phyloP scores from a whole-genome alignment of 192 early-diverging fungal species.

The Kappamyces sp. region DNA sequence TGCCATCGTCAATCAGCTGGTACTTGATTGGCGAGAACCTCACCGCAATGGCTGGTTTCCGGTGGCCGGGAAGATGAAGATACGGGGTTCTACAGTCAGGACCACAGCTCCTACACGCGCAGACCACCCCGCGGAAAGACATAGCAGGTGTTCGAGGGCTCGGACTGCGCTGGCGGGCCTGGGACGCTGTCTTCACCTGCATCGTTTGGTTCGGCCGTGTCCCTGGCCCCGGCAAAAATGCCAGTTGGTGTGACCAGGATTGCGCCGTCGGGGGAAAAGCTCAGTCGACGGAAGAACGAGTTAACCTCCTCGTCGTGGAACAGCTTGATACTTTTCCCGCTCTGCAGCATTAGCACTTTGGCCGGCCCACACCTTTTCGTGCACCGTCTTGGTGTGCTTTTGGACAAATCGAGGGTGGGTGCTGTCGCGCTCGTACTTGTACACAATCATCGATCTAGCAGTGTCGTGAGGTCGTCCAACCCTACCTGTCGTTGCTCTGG shows the following conservation, averaged over 20 bases:
- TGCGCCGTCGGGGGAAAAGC: slow-evolving; percentile 83
- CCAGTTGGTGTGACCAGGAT: slow-evolving; percentile 79
- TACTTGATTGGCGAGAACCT: slow-evolving; percentile 62
- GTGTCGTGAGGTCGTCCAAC: neutral
- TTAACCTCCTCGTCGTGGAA: slow-evolving; percentile 74
- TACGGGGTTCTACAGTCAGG: slow-evolving; percentile 50
- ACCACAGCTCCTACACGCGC: slow-evolving; percentile 3
- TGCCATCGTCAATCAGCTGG: slow-evolving; percentile 20
- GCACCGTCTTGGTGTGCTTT: neutral
- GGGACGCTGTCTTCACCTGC: neutral
- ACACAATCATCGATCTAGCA: slow-evolving; percentile 28
- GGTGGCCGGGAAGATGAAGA: slow-evolving; percentile 60
- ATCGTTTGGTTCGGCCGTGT: slow-evolving; percentile 45
- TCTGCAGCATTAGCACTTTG: neutral
- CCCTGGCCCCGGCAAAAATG: slow-evolving; percentile 20
- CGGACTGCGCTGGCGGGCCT: too few relatives aligned
- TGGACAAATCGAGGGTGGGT: slow-evolving; percentile 7
- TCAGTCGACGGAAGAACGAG: slow-evolving; percentile 83
- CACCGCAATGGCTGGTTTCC: slow-evolving; percentile 72
- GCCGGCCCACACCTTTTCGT: neutral
- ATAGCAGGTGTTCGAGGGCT: slow-evolving; percentile 15
- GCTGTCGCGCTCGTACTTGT: slow-evolving; percentile 16
- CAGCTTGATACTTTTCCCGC: slow-evolving; percentile 12
- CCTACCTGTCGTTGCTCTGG: slow-evolving; percentile 85
- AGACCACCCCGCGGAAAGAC: slow-evolving; percentile 18